phyloP scores from a whole-genome alignment of 768 basidiomycete genomes.

The Tephrocybe sp. region DNA sequence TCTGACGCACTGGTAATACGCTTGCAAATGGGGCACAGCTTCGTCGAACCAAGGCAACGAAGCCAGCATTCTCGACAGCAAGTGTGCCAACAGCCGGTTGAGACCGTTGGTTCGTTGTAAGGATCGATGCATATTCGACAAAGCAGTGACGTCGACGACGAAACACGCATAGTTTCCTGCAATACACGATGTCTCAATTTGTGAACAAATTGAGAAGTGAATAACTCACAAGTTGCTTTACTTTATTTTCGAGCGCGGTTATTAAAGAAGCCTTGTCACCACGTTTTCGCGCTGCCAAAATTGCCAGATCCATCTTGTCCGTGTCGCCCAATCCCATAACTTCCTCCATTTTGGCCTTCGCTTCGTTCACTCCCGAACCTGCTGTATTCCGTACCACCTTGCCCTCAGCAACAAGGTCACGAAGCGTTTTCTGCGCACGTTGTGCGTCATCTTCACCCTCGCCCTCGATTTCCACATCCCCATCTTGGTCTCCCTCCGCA shows the following conservation, averaged over 20 bases:
- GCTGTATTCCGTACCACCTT: slow-evolving; percentile 33
- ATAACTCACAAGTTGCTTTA: slow-evolving; percentile 50
- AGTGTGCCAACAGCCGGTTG: slow-evolving; percentile 87
- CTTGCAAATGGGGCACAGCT: slow-evolving; percentile 86
- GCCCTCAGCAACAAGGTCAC: slow-evolving; percentile 55
- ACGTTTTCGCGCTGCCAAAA: slow-evolving; percentile 47
- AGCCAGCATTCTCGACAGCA: slow-evolving; percentile 85
- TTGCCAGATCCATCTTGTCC: slow-evolving; percentile 48
- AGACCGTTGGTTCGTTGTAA: slow-evolving; percentile 75
- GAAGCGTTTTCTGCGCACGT: slow-evolving; percentile 38
- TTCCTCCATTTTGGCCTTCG: slow-evolving; percentile 37
- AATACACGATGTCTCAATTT: slow-evolving; percentile 5
- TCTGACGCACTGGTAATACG: slow-evolving; percentile 79
- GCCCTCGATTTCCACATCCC: slow-evolving; percentile 43
- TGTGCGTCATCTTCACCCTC: slow-evolving; percentile 34
- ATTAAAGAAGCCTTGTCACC: slow-evolving; percentile 51
- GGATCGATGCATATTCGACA: slow-evolving; percentile 83
- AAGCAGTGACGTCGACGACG: slow-evolving; percentile 42
- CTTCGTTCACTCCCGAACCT: slow-evolving; percentile 18
- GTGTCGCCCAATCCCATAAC: slow-evolving; percentile 40
- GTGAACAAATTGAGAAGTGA: background rate
- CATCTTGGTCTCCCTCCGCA: slow-evolving; percentile 33
- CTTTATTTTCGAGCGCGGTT: slow-evolving; percentile 59
- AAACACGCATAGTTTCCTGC: slow-evolving; percentile 45
- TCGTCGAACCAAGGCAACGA: slow-evolving; percentile 79